Evolutionary conservation across 2,329 filamentous ascomycete genomes (phyloP).

Genomic region (Drechslerella coelobrocha): DNA sequence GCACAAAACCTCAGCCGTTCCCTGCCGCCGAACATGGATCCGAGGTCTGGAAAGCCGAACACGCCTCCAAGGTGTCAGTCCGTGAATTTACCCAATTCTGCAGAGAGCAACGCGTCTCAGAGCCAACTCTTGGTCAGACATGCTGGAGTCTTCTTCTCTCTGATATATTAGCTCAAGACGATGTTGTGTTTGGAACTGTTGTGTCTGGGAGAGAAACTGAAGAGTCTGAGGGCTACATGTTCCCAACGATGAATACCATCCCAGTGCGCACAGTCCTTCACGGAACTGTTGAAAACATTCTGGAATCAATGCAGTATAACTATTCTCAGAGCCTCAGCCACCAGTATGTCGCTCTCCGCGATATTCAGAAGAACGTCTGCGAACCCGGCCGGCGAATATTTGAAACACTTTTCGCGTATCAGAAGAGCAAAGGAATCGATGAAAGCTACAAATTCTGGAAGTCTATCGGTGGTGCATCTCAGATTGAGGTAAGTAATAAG

Average conservation of each 20-base stretch:
- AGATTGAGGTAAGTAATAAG: conserved; percentile 65
- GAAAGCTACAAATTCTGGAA: conserved; percentile 62
- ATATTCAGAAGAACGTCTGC: conserved; percentile 65
- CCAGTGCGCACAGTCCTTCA: conserved; percentile 75
- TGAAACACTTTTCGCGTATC: conserved; percentile 72
- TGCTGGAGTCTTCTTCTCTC: conserved; percentile 78
- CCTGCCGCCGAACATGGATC: conserved; percentile 52
- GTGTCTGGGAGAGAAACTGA: conserved; percentile 83
- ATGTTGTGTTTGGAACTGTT: conserved; percentile 82
- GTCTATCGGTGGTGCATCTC: conserved; percentile 69
- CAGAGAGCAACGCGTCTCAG: conserved; percentile 70
- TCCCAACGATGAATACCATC: conserved; percentile 92
- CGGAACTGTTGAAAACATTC: conserved; percentile 69
- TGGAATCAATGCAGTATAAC: conserved; percentile 76
- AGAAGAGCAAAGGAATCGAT: conserved; percentile 61
- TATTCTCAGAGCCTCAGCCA: conserved; percentile 71
- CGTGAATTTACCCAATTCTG: conserved; percentile 67
- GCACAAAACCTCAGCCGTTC: conserved; percentile 60
- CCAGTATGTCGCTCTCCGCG: conserved; percentile 79
- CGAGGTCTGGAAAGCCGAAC: conserved; percentile 27
- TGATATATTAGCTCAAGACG: conserved; percentile 68
- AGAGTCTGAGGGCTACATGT: conserved; percentile 71
- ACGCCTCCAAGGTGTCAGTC: conserved; percentile 19
- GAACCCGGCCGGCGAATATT: conserved; percentile 63
- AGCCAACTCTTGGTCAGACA: conserved; percentile 77